These are phyloP conservation scores for Drechslerella dactyloides DNA, from an alignment of 2,329 filamentous ascomycete species.

Conservation along the genomic window DNA sequence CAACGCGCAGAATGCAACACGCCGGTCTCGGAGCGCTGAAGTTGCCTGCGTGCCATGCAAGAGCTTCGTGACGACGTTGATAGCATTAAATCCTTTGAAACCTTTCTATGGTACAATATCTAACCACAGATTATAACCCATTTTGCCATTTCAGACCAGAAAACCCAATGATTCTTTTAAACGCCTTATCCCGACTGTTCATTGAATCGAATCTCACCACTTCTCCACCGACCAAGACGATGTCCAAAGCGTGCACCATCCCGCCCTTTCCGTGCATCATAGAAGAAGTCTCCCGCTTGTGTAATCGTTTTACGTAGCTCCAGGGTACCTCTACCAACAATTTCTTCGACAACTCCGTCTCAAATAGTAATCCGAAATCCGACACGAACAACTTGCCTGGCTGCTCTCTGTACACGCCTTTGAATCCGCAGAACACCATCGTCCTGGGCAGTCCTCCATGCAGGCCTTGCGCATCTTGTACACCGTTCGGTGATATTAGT, in stretches of 20 bases:
- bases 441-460: conserved; percentile 13
- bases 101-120: background rate
- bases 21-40: no score
- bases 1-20: conserved; percentile 48
- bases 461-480: conserved; percentile 20
- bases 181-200: conserved; percentile 33
- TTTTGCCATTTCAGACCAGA: conserved; percentile 36
- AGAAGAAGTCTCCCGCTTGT: conserved; percentile 15
- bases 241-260: conserved; percentile 24
- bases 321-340: conserved; percentile 27
- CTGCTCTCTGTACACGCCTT: conserved; percentile 22
- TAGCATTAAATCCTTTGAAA: no score
- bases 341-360: conserved; percentile 36
- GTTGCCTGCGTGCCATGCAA: no score
- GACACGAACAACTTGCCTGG: conserved; percentile 34
- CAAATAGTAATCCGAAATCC: conserved; percentile 29
- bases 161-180: conserved; percentile 46
- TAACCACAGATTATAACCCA: background rate
- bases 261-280: conserved; percentile 14
- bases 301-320: conserved; percentile 18
- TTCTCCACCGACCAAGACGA: conserved; percentile 19
- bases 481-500: conserved; percentile 21
- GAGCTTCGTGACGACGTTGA: no score
- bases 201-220: conserved; percentile 27
- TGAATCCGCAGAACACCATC: conserved; percentile 31